phyloP scores from a whole-genome alignment of 148 eudicot genomes.

The Camellia lanceoleosa region DNA sequence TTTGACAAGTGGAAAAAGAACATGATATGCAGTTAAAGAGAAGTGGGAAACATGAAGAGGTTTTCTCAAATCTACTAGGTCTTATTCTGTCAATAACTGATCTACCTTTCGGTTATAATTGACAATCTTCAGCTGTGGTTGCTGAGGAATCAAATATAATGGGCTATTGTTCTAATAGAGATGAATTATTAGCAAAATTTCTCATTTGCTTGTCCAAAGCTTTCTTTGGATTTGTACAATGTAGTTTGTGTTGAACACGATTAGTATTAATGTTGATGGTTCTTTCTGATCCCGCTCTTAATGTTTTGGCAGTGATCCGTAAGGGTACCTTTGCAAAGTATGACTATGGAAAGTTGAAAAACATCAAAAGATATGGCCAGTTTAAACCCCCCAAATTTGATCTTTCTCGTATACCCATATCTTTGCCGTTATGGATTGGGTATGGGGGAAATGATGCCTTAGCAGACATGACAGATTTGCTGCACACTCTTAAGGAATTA shows the following conservation, averaged over 20 bases:
- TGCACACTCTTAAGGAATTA: constrained; percentile 66
- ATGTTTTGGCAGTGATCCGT: constrained; percentile 73
- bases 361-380: constrained; percentile 58
- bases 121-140: not conserved
- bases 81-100: not conserved
- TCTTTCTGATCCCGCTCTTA: not conserved
- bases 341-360: constrained; percentile 79
- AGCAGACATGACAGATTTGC: constrained; percentile 73
- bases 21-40: not conserved
- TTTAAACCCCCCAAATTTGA: constrained; percentile 71
- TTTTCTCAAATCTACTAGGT: not conserved
- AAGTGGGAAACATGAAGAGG: constrained; percentile 1
- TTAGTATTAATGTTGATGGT: not conserved
- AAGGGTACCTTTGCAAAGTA: constrained; percentile 83
- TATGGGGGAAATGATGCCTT: constrained; percentile 85
- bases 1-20: not conserved
- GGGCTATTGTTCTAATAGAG: not conserved
- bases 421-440: constrained; percentile 90
- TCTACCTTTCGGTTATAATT: not conserved
- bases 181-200: too few relatives aligned
- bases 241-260: not conserved
- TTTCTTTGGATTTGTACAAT: not conserved
- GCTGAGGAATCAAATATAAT: not conserved
- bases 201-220: not conserved
- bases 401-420: constrained; percentile 61